Evolutionary conservation across 1,284 basidiomycete species (phyloP).

Genomic region (Ustilago curta): DNA sequence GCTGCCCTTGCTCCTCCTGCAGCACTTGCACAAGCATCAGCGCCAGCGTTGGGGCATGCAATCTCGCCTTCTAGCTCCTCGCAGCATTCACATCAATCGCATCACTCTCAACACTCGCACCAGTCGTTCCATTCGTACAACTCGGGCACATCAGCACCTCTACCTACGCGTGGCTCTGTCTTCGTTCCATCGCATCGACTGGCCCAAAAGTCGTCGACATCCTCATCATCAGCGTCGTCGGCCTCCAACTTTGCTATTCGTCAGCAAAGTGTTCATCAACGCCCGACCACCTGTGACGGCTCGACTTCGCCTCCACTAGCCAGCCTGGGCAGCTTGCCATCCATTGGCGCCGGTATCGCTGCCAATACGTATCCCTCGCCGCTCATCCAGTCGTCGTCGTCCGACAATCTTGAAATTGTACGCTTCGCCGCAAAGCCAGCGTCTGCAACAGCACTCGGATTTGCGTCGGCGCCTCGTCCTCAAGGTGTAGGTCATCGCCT

Average conservation of each 20-base stretch:
- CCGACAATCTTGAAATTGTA: constrained; percentile 2
- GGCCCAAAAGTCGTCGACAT: constrained; percentile 1
- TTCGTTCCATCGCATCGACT: constrained; percentile 15
- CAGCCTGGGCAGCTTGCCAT: constrained; percentile 9
- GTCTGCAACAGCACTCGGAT: constrained; percentile 6
- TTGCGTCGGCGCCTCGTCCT: constrained; percentile 8
- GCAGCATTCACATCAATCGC: constrained; percentile 18
- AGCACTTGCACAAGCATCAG: not conserved
- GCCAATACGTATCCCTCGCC: constrained; percentile 1
- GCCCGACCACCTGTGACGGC: constrained; percentile 16
- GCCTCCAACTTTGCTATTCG: constrained; percentile 10
- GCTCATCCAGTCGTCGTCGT: constrained; percentile 15
- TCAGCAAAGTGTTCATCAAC: constrained; percentile 11
- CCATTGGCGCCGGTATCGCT: not conserved
- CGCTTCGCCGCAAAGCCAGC: not conserved
- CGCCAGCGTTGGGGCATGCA: not conserved
- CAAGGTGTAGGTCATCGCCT: constrained; percentile 23
- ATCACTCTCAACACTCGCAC: not conserved
- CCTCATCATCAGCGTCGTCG: constrained; percentile 1
- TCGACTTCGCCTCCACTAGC: constrained; percentile 4
- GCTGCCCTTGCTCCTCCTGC: constrained; percentile 23
- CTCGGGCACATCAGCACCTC: constrained; percentile 11
- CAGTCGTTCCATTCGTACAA: constrained; percentile 5
- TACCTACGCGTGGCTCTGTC: constrained; percentile 1
- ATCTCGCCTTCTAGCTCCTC: constrained; percentile 16